Evolutionary conservation across 148 eudicot genomes (phyloP), one percentile per base, ranked within the genome.

Genomic region (Rhododendron ferrugineum): DNA sequence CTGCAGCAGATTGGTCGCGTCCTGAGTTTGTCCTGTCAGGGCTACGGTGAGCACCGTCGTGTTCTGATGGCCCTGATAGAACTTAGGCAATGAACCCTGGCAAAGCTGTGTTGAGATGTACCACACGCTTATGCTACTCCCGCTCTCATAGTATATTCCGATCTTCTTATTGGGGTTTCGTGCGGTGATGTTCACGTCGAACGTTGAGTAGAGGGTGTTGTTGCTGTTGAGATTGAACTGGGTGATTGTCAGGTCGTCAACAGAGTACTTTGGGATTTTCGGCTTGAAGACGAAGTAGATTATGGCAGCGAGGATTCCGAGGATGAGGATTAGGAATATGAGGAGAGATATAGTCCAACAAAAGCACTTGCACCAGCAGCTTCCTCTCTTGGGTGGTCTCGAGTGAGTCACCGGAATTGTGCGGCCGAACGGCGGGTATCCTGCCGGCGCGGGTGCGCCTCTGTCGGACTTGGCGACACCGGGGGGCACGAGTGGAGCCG

Each of bases 41-140:
- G 81, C 81, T 6, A 96, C 88, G 79, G 86, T 42, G 4, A 96
- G 54, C 78, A 88, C 80, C 11, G 99, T 96, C 11, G 98, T 95
- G 89, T 96, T 95, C 7, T 83, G 84, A 79, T 95, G 99, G 9
- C 97, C 98, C 73, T 96, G 99, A 86, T 95, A 95, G 83, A 96
- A 96, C 81, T 83, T 85, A 0, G 99, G 99, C 85, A 93, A 82
- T 1, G 92, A 84, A 0, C 99, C 99, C 77, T 90, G 87, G 47
- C 96, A 91, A 5, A 96, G 95, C 58, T 89, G 91, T 4, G 90
- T 89, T 13, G 90, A 92, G 0, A 78, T 42, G 85, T 92, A 94
- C 85, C 78, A 93, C 26, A 93, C 95, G 58, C 91, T 89, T 6
- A 95, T 58, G 32, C 50, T 78, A 84, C 96, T 93, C 0, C 99